These are phyloP conservation scores for Suhomyces wounanorum DNA, from an alignment of 1,139 yeast genomes.

Conservation along the genomic window DNA sequence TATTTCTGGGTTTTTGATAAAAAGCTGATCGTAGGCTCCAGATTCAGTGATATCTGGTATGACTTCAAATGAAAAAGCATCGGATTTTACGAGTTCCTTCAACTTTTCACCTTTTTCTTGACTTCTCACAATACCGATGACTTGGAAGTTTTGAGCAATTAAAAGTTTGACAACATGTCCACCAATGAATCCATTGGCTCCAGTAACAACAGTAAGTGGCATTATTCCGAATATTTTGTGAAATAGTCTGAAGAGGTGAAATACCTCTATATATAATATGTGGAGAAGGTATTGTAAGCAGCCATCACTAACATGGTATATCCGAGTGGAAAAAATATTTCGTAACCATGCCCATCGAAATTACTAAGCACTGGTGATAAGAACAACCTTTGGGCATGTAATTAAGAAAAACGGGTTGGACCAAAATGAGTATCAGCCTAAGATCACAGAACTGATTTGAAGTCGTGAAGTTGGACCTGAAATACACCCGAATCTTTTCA, in stretches of 20 bases:
- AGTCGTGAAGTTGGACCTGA: too few relatives aligned
- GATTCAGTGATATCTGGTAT: constrained; percentile 10
- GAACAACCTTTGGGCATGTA: too few relatives aligned
- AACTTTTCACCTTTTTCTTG: constrained; percentile 34
- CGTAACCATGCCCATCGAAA: too few relatives aligned
- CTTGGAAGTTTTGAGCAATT: constrained; percentile 40
- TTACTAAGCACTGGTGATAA: too few relatives aligned
- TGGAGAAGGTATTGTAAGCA: neutral
- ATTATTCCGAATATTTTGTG: neutral
- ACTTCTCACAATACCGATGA: constrained; percentile 41
- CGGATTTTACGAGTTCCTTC: constrained; percentile 17
- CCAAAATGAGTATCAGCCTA: too few relatives aligned
- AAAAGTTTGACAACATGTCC: constrained; percentile 34
- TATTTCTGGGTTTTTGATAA: neutral
- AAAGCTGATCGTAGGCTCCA: neutral
- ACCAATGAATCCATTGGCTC: constrained; percentile 45
- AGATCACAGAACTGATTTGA: too few relatives aligned
- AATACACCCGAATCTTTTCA: too few relatives aligned
- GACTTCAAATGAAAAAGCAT: neutral
- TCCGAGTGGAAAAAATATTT: too few relatives aligned
- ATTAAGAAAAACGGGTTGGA: too few relatives aligned
- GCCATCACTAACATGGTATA: too few relatives aligned
- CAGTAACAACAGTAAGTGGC: constrained; percentile 33
- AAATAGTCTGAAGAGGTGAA: neutral
- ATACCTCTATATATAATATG: neutral